phyloP scores from a whole-genome alignment of 345 rosid species.

The Cardamine chenopodiifolia region DNA sequence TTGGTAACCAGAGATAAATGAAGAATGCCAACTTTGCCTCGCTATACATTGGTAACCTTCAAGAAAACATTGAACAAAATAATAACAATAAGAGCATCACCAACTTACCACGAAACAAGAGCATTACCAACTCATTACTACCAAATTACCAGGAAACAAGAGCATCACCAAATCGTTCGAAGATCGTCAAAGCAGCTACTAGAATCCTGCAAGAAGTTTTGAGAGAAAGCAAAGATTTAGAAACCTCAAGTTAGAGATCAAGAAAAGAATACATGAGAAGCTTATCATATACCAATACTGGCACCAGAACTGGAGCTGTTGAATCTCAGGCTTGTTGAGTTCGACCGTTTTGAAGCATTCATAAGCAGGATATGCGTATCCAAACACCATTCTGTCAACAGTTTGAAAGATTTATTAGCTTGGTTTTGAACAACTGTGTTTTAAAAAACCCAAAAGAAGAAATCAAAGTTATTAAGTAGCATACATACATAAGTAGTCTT shows the following conservation, averaged over 20 bases:
- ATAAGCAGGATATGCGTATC: slow-evolving; percentile 81
- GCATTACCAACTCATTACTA: slow-evolving; percentile 73
- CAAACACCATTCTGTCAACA: slow-evolving; percentile 58
- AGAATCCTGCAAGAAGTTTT: slow-evolving; percentile 58
- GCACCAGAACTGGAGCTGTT: slow-evolving; percentile 74
- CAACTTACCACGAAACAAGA: slow-evolving; percentile 75
- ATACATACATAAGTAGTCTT: slow-evolving; percentile 59
- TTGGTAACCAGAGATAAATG: slow-evolving; percentile 72
- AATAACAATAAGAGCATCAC: not conserved
- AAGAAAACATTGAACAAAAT: slow-evolving; percentile 11
- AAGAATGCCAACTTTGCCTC: slow-evolving; percentile 79
- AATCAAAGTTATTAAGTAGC: not conserved
- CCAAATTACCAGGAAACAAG: slow-evolving; percentile 78
- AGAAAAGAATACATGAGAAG: not conserved
- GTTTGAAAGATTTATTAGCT: not conserved
- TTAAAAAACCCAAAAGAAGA: not conserved
- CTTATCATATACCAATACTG: slow-evolving; percentile 62
- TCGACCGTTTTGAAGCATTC: slow-evolving; percentile 69
- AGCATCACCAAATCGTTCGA: slow-evolving; percentile 72
- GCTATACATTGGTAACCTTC: slow-evolving; percentile 76
- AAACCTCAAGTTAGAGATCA: not conserved
- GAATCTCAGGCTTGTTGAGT: slow-evolving; percentile 52
- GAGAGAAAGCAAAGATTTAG: not conserved
- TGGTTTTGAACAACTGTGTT: not conserved
- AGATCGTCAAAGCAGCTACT: slow-evolving; percentile 61